These are phyloP conservation scores for Vitellaria paradoxa DNA, from an alignment of 179 eudicot species.

Conservation along the genomic window DNA sequence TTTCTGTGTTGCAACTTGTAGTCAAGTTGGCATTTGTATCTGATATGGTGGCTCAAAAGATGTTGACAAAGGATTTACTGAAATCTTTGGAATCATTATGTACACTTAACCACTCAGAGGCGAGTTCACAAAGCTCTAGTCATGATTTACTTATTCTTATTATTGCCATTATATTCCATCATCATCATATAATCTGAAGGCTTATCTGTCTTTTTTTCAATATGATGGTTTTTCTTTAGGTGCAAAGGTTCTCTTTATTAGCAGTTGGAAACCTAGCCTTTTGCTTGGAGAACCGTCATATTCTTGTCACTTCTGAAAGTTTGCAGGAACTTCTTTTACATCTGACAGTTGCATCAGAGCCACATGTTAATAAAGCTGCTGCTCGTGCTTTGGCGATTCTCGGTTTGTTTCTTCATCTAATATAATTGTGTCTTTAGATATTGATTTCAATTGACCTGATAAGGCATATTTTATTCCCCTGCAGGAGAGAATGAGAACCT, in stretches of 20 bases:
- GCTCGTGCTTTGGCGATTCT: conserved; percentile 96
- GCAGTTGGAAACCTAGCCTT: conserved; percentile 94
- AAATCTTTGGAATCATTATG: conserved; percentile 80
- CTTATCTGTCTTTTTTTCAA: not conserved
- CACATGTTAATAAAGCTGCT: conserved; percentile 94
- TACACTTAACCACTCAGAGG: conserved; percentile 86
- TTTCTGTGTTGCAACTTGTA: conserved; percentile 81
- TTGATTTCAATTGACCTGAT: not conserved
- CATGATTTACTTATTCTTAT: conserved; percentile 6
- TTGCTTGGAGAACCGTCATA: conserved; percentile 80
- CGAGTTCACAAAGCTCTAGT: conserved; percentile 22
- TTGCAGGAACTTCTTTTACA: conserved; percentile 90
- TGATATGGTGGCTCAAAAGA: conserved; percentile 82
- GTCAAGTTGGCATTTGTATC: conserved; percentile 83
- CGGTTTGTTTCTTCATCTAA: conserved; percentile 53
- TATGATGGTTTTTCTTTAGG: conserved; percentile 40
- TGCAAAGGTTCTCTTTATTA: conserved; percentile 79
- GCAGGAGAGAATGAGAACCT: conserved; percentile 92
- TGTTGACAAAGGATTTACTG: conserved; percentile 83
- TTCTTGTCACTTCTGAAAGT: conserved; percentile 88
- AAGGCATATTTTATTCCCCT: conserved; percentile 1
- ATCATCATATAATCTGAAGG: not conserved
- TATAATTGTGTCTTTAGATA: not conserved
- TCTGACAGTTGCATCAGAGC: conserved; percentile 69
- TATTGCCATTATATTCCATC: not conserved